phyloP scores from a whole-genome alignment of 495 filamentous ascomycete species.

The Lepidopterella palustris region DNA sequence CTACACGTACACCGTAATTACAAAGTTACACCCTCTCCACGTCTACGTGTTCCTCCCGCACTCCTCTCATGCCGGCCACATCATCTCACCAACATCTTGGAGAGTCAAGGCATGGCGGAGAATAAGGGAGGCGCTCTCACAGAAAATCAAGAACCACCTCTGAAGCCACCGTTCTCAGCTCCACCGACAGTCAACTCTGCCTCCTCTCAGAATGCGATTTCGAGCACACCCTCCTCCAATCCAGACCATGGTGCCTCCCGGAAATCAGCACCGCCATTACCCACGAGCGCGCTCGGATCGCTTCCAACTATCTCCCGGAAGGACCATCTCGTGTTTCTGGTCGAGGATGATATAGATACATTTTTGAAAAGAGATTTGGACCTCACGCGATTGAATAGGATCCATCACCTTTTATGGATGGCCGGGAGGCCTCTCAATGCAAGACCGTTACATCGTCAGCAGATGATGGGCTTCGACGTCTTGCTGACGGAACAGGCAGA shows the following conservation, averaged over 20 bases:
- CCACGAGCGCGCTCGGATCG: slow-evolving; percentile 16
- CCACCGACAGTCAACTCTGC: background rate
- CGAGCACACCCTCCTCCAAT: background rate
- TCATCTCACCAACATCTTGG: background rate
- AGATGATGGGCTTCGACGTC: slow-evolving; percentile 23
- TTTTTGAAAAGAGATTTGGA: slow-evolving; percentile 24
- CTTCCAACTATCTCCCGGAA: slow-evolving; percentile 18
- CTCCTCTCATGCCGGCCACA: too few relatives aligned
- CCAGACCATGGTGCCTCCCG: background rate
- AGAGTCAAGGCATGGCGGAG: slow-evolving; percentile 1
- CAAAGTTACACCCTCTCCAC: too few relatives aligned
- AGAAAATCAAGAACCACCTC: background rate
- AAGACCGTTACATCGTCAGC: slow-evolving; percentile 25
- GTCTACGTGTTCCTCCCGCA: too few relatives aligned
- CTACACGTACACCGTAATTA: too few relatives aligned
- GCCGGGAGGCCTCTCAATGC: slow-evolving; percentile 26
- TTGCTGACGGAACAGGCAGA: slow-evolving; percentile 26
- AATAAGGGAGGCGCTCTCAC: background rate
- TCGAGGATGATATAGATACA: slow-evolving; percentile 7
- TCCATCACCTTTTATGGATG: slow-evolving; percentile 28
- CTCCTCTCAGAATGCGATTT: background rate
- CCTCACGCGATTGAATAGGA: slow-evolving; percentile 21
- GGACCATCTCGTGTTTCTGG: background rate
- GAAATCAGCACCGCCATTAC: background rate
- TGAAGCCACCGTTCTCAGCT: slow-evolving; percentile 14